Evolutionary conservation across 2,329 filamentous ascomycete species (phyloP).

Genomic region (Xylaria sp.): DNA sequence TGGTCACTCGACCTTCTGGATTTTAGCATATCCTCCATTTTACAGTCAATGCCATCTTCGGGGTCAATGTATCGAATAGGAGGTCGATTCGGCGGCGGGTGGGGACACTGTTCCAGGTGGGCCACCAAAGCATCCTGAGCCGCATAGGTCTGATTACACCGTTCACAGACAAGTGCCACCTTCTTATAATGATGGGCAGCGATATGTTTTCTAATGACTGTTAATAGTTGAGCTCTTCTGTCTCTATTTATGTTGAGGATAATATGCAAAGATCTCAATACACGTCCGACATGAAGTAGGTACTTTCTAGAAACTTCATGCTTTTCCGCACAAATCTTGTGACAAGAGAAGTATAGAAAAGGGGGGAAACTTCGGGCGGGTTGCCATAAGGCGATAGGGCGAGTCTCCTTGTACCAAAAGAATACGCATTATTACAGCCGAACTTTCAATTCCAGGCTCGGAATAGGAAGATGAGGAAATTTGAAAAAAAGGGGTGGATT

Average conservation of each 20-base stretch:
- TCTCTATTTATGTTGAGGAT: background rate
- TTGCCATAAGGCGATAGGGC: too few species aligned
- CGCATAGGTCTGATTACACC: constrained; percentile 14
- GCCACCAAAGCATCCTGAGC: background rate
- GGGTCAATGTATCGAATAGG: constrained; percentile 13
- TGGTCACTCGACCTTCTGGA: background rate
- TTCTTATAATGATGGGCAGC: constrained; percentile 19
- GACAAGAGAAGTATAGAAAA: background rate
- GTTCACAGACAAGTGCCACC: background rate
- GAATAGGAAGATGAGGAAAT: background rate
- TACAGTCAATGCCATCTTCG: constrained; percentile 23
- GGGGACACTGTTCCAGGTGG: constrained; percentile 20
- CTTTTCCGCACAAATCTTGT: background rate
- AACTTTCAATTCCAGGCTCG: too few species aligned
- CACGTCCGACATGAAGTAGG: too few species aligned
- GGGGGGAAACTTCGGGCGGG: too few species aligned
- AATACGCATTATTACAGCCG: too few species aligned
- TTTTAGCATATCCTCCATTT: background rate
- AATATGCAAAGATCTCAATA: too few species aligned
- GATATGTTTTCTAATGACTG: constrained; percentile 29
- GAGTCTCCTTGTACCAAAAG: too few species aligned
- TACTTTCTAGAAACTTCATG: background rate
- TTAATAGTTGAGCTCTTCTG: constrained; percentile 7
- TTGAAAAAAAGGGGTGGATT: constrained; percentile 10
- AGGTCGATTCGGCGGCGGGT: constrained; percentile 11